phyloP scores from a whole-genome alignment of 2,329 filamentous ascomycete genomes.

The Metarhizium brunneum region DNA sequence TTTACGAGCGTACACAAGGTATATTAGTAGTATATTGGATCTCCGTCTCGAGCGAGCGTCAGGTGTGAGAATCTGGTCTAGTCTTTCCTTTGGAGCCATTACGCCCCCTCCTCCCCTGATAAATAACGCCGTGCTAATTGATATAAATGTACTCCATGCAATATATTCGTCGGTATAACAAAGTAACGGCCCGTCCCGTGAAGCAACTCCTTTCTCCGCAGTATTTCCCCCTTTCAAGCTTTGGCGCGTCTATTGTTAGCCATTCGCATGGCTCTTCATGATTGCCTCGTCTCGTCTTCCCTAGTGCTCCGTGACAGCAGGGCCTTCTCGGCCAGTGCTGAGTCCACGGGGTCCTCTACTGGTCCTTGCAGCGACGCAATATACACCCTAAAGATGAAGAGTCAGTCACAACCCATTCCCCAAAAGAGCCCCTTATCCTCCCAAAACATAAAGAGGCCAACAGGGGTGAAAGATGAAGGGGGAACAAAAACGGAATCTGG shows the following conservation, averaged over 20 bases:
- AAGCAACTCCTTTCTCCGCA: not conserved
- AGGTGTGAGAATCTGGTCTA: not conserved
- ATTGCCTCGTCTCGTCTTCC: not conserved
- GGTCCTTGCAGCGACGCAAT: not conserved
- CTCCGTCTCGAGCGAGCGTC: not conserved
- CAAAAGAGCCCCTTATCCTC: not conserved
- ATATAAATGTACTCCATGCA: not conserved
- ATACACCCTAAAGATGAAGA: not conserved
- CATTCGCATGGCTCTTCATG: not conserved
- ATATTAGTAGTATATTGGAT: not conserved
- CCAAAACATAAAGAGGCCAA: not conserved
- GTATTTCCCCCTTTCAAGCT: not conserved
- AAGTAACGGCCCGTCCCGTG: not conserved
- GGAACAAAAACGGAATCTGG: not conserved
- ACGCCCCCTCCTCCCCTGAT: not conserved
- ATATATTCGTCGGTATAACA: not conserved
- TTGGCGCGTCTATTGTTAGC: not conserved
- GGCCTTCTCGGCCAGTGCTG: slow-evolving; percentile 1
- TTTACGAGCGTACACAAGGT: no score
- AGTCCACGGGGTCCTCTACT: not conserved
- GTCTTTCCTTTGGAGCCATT: not conserved
- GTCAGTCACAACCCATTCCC: not conserved
- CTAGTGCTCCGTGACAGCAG: not conserved
- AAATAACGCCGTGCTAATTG: slow-evolving; percentile 2
- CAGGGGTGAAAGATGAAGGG: not conserved